Conservation (phyloP, 2,329 filamentous ascomycete species). For the Sporothrix dimorphospora region DNA sequence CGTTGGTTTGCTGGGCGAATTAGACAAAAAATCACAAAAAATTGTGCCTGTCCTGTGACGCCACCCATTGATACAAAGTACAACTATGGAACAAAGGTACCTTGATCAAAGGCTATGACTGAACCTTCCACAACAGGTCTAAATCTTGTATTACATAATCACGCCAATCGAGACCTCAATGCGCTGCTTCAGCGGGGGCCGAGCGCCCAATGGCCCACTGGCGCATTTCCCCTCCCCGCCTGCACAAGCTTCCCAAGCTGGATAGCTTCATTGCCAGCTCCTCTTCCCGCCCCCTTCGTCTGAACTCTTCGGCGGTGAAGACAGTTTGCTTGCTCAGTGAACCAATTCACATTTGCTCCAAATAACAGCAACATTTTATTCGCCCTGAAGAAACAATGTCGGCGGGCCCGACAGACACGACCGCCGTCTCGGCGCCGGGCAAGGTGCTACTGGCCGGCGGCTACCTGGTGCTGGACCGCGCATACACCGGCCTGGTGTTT, state of each 20-base stretch:
- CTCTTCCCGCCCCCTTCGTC: background rate
- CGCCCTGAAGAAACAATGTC: conserved; percentile 24
- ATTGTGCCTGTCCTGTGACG: conserved; percentile 3
- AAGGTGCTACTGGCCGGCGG: conserved; percentile 95
- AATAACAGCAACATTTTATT: background rate
- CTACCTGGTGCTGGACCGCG: conserved; percentile 89
- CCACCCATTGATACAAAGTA: background rate
- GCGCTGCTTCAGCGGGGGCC: background rate
- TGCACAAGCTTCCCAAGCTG: conserved; percentile 26
- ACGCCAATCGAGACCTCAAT: background rate
- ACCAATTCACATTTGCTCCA: background rate
- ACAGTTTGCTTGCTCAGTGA: background rate
- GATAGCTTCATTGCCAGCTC: conserved; percentile 5
- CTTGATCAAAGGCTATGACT: background rate
- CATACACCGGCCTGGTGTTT: conserved; percentile 76
- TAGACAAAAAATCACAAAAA: background rate
- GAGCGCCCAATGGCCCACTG: background rate
- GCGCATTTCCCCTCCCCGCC: conserved; percentile 19
- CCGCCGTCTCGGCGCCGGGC: conserved; percentile 84
- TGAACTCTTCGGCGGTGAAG: conserved; percentile 1
- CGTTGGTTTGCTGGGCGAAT: background rate
- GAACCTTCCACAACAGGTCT: background rate
- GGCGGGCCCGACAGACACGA: conserved; percentile 38
- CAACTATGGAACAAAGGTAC: background rate
- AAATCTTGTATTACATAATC: background rate